Evolutionary conservation across 169 alveolate genomes (phyloP).

Genomic region (Eimeria brunetti): DNA sequence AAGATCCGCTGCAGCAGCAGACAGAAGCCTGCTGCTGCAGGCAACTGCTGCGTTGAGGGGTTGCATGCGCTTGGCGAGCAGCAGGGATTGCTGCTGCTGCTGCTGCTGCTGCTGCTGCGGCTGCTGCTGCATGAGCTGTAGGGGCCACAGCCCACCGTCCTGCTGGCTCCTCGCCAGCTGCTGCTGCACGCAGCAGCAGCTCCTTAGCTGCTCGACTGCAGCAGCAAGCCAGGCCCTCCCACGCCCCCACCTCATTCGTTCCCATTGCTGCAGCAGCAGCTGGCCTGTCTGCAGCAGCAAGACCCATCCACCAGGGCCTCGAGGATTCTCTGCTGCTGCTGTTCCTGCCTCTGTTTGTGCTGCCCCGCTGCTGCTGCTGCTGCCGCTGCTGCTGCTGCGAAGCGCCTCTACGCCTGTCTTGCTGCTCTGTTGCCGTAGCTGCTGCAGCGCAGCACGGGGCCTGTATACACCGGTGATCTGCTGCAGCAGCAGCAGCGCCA

Average conservation of each 20-base stretch:
- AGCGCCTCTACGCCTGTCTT: neutral
- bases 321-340: constrained; percentile 35
- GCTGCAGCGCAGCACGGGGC: constrained; percentile 56
- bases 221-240: constrained; percentile 51
- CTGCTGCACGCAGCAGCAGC: constrained; percentile 32
- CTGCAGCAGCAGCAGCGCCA: constrained; percentile 80
- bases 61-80: constrained; percentile 19
- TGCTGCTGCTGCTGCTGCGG: constrained; percentile 65
- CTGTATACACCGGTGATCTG: constrained; percentile 57
- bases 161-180: neutral
- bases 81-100: constrained; percentile 18
- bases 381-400: constrained; percentile 62
- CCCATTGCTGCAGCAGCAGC: constrained; percentile 58
- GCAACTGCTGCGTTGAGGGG: constrained; percentile 49
- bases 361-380: constrained; percentile 30
- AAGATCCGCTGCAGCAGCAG: constrained; percentile 70
- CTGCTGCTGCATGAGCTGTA: too few relatives aligned
- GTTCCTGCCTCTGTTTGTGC: constrained; percentile 26
- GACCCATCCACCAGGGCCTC: constrained; percentile 60
- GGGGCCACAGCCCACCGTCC: constrained; percentile 26
- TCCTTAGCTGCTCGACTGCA: constrained; percentile 20
- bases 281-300: constrained; percentile 50
- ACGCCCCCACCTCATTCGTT: neutral
- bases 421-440: constrained; percentile 67
- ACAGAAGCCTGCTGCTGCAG: constrained; percentile 44